Percentiles rank a stretch among this genome's conserved stretches.
These are phyloP conservation scores for Cladosporium sp. DNA, from an alignment of 2,329 filamentous ascomycete species.

Conservation along the genomic window DNA sequence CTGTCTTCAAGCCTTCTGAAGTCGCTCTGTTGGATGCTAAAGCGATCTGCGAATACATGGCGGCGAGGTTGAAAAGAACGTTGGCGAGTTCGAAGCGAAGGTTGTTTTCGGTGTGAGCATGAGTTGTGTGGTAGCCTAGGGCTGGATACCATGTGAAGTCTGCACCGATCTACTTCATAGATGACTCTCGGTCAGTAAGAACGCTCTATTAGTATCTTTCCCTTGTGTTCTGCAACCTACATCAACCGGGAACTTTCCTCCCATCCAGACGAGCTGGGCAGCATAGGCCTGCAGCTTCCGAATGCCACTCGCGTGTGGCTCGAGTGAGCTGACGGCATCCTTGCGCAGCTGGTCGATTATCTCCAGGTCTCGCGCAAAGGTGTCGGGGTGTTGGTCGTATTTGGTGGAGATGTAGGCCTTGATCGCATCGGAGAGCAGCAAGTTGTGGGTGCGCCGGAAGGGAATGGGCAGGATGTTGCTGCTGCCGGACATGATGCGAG, in stretches of 20 bases:
- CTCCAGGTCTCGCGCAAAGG: slow-evolving; percentile 85
- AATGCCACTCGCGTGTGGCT: slow-evolving; percentile 80
- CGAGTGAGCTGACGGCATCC: slow-evolving; percentile 82
- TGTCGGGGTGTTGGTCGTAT: slow-evolving; percentile 97
- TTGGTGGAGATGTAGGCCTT: slow-evolving; percentile 94
- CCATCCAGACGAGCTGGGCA: slow-evolving; percentile 86
- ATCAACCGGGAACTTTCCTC: slow-evolving; percentile 93
- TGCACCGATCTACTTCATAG: slow-evolving; percentile 63
- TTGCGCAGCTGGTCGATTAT: slow-evolving; percentile 75
- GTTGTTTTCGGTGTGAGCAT: slow-evolving; percentile 49
- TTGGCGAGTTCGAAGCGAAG: slow-evolving; percentile 82
- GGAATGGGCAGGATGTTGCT: slow-evolving; percentile 69
- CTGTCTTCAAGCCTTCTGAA: slow-evolving; percentile 76
- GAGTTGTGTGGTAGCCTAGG: slow-evolving; percentile 58
- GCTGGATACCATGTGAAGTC: slow-evolving; percentile 97
- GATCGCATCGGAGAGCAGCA: slow-evolving; percentile 75
- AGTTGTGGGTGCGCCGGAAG: slow-evolving; percentile 75
- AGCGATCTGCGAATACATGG: slow-evolving; percentile 88
- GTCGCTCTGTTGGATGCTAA: slow-evolving; percentile 70
- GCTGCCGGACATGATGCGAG: slow-evolving; percentile 12
- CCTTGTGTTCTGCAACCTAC: slow-evolving; percentile 41
- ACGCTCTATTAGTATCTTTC: not conserved
- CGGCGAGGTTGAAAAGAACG: slow-evolving; percentile 84
- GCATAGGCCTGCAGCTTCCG: slow-evolving; percentile 87
- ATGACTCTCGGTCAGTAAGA: slow-evolving; percentile 5